These are phyloP conservation scores for Phytopythium vexans DNA, from an alignment of 352 stramenopile genomes.

Conservation along the genomic window DNA sequence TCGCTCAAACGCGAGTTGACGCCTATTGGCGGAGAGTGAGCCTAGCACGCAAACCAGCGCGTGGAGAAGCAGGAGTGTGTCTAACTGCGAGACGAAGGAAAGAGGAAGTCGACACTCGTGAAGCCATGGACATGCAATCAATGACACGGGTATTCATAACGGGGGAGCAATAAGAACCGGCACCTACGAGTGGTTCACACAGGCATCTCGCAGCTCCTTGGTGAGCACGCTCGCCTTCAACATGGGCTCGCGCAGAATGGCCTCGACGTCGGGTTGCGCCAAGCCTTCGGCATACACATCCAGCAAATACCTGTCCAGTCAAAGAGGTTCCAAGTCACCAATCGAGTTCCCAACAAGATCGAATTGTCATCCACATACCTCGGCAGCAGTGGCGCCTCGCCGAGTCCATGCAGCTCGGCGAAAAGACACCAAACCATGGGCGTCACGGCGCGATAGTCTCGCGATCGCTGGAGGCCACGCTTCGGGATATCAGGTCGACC, in stretches of 20 bases:
- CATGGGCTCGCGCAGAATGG: slow-evolving; percentile 35
- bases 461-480: slow-evolving; percentile 34
- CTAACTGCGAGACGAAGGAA: not conserved
- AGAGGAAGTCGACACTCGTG: not conserved
- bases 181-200: slow-evolving; percentile 10
- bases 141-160: not conserved
- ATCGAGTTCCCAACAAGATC: not conserved
- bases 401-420: slow-evolving; percentile 51
- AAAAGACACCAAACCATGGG: slow-evolving; percentile 79
- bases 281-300: slow-evolving; percentile 45
- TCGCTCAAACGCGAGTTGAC: not conserved
- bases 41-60: not conserved
- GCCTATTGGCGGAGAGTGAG: not conserved
- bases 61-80: not conserved
- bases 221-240: slow-evolving; percentile 41
- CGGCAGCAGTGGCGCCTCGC: slow-evolving; percentile 40
- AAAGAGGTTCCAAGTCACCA: not conserved
- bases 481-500: slow-evolving; percentile 44
- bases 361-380: slow-evolving; percentile 3
- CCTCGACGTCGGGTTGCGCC: slow-evolving; percentile 24
- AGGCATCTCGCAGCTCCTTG: slow-evolving; percentile 40
- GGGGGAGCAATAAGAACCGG: too few species aligned
- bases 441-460: slow-evolving; percentile 67
- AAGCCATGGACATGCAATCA: not conserved
- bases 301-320: slow-evolving; percentile 28